A percentile compares a stretch with the other conserved stretches of the same genome.
Conservation (phyloP, 2,329 filamentous ascomycete species). For the Exophiala aquamarina region DNA sequence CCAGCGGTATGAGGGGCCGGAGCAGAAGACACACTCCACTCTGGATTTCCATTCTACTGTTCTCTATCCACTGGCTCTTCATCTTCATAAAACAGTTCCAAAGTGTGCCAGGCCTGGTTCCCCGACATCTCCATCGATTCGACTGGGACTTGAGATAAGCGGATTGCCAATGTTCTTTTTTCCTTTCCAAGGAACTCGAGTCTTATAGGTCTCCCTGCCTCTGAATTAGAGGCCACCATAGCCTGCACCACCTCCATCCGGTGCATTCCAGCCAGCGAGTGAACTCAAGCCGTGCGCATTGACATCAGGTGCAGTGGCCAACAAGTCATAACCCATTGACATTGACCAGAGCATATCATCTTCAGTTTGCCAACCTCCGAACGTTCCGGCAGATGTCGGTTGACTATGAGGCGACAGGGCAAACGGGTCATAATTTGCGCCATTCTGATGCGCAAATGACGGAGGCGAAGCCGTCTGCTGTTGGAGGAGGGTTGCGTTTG, state of each 20-base stretch:
- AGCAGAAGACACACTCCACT: no score
- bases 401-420: constrained; percentile 16
- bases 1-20: no score
- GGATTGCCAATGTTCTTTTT: not conserved
- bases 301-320: constrained; percentile 24
- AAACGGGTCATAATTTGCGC: constrained; percentile 16
- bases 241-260: constrained; percentile 5
- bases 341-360: constrained; percentile 30
- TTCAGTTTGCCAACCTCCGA: constrained; percentile 26
- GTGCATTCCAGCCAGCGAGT: constrained; percentile 18
- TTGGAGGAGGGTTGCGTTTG: constrained; percentile 2
- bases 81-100: no score
- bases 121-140: no score
- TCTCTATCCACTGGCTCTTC: no score
- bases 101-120: no score
- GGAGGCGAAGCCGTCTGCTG: not conserved
- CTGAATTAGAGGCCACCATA: not conserved
- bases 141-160: no score
- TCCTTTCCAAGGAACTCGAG: no score
- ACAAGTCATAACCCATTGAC: constrained; percentile 28
- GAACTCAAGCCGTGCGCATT: constrained; percentile 20
- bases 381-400: constrained; percentile 18
- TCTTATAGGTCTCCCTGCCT: not conserved
- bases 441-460: not conserved
- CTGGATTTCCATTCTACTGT: no score